Evolutionary conservation across 768 basidiomycete species (phyloP).

Genomic region (Lactarius indigo): DNA sequence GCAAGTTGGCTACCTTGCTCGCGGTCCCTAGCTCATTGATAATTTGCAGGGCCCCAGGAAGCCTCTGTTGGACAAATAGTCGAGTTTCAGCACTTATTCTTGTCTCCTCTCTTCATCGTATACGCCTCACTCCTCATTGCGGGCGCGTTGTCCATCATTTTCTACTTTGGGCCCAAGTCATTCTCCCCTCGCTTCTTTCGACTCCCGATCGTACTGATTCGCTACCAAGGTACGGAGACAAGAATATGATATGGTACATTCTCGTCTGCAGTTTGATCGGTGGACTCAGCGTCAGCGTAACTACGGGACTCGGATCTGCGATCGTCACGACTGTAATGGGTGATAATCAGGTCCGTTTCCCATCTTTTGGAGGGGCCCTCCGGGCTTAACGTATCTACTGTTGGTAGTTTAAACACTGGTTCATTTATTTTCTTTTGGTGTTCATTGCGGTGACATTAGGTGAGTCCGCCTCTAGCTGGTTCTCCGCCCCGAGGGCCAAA

Average conservation of each 20-base stretch:
- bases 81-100: conserved; percentile 74
- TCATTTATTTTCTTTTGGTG: conserved; percentile 80
- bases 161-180: conserved; percentile 79
- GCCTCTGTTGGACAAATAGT: conserved; percentile 62
- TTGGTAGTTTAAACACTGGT: conserved; percentile 83
- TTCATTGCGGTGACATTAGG: conserved; percentile 83
- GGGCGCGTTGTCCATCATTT: conserved; percentile 63
- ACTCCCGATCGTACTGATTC: conserved; percentile 4
- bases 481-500: conserved; percentile 21
- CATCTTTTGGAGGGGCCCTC: not conserved
- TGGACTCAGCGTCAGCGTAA: conserved; percentile 90
- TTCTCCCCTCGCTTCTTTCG: conserved; percentile 4
- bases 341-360: conserved; percentile 63
- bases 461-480: conserved; percentile 35
- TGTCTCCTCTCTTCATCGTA: conserved; percentile 78
- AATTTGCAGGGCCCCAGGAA: conserved; percentile 59
- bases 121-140: conserved; percentile 63
- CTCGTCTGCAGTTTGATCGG: conserved; percentile 95
- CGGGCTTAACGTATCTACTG: conserved; percentile 7
- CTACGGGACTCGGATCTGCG: conserved; percentile 87
- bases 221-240: conserved; percentile 67
- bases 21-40: conserved; percentile 11
- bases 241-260: conserved; percentile 95
- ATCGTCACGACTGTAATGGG: conserved; percentile 79
- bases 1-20: conserved; percentile 34